Evolutionary conservation across 805 yeast species (phyloP), one percentile per base, ranked within the genome.

Genomic region (Jamesozyma lodderae): DNA sequence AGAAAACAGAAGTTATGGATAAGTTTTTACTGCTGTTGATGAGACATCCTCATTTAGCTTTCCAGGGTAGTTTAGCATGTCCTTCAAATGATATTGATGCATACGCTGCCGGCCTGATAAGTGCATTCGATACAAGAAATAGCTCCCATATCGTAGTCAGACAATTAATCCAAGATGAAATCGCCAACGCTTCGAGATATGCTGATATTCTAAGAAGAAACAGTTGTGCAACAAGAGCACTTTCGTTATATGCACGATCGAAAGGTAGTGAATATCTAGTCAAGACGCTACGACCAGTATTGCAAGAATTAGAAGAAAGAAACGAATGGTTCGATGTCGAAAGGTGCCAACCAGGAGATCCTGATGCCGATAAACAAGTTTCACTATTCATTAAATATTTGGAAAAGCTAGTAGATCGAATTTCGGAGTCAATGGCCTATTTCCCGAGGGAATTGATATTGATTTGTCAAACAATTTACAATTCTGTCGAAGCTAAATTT

Each of bases 161-260:
- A 2, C 65, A 69, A 7, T 60, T 81, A 33, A 63, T 83, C 15
- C 63, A 62, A 16, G 73, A 72, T 39, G 94, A 84, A 52, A 78
- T 85, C 15, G 51, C 62, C 29, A 63, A 60, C 26, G 76, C 81
- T 0, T 59, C 72, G 1, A 70, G 78, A 40, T 71, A 81, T 11
- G 71, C 81, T 11, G 88, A 81, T 49, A 75, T 84, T 20, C 68
- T 85, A 48, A 69, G 95, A 51, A 70, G 90, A 35, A 85, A 84
- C 54, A 77, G 86, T 36, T 81, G 83, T 26, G 80, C 87, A 26
- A 83, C 94, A 0, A 71, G 84, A 49, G 64, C 83, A 37, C 65
- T 83, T 36, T 78, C 87, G 0, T 65, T 81, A 16, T 79, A 77
- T 50, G 82, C 88, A 2, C 72, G 76, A 44, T 64, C 67, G 6